phyloP scores from a whole-genome alignment of 768 basidiomycete species.

The Mycena indigotica region DNA sequence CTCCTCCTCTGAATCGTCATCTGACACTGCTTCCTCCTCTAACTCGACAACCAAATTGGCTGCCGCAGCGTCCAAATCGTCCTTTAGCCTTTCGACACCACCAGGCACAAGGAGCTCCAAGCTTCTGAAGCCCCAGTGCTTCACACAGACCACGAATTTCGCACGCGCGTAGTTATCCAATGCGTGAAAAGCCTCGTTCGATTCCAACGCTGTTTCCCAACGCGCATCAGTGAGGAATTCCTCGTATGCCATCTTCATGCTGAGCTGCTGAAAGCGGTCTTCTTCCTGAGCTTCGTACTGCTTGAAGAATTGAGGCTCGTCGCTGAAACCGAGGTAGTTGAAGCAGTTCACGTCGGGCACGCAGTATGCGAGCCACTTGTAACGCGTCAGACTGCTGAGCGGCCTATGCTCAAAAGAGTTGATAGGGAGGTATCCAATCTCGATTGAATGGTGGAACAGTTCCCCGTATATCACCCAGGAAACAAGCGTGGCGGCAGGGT shows the following conservation, averaged over 20 bases:
- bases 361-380: slow-evolving; percentile 22
- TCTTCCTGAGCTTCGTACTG: slow-evolving; percentile 5
- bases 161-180: background rate
- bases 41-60: background rate
- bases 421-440: slow-evolving; percentile 10
- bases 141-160: background rate
- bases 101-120: slow-evolving; percentile 9
- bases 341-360: slow-evolving; percentile 20
- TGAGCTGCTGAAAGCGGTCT: slow-evolving; percentile 12
- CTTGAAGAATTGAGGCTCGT: slow-evolving; percentile 8
- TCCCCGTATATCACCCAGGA: slow-evolving; percentile 21
- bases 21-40: background rate
- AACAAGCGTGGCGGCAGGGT: slow-evolving; percentile 17
- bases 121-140: slow-evolving; percentile 16
- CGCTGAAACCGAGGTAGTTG: slow-evolving; percentile 7
- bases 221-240: background rate
- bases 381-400: slow-evolving; percentile 15
- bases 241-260: slow-evolving; percentile 7
- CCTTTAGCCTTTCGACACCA: slow-evolving; percentile 2
- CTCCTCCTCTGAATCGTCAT: background rate
- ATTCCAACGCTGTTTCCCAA: slow-evolving; percentile 4
- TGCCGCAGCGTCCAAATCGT: slow-evolving; percentile 8
- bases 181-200: background rate
- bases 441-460: slow-evolving; percentile 18
- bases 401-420: background rate